These are phyloP conservation scores for Potentilla sterilis DNA, from an alignment of 306 rosid species.

Conservation along the genomic window DNA sequence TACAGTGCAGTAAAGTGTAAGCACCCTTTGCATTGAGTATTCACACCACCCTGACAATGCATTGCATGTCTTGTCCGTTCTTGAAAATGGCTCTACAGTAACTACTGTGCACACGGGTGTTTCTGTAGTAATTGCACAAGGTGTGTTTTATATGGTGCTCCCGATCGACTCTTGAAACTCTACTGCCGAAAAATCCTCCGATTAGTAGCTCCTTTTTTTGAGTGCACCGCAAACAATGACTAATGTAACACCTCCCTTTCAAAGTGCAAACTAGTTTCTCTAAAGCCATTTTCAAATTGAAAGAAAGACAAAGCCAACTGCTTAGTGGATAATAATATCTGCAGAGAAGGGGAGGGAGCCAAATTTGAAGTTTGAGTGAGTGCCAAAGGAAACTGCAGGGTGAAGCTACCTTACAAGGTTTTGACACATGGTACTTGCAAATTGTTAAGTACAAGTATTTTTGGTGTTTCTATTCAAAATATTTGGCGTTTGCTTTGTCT, in stretches of 20 bases:
- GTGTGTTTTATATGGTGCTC: neutral
- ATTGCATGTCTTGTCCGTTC: slow-evolving; percentile 59
- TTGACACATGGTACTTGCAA: neutral
- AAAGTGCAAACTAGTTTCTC: neutral
- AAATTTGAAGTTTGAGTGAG: neutral
- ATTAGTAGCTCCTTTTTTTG: no score
- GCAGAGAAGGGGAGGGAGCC: neutral
- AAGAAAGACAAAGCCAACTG: neutral
- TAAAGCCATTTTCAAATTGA: neutral
- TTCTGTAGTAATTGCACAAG: neutral
- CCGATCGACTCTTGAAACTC: no score
- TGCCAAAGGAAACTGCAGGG: neutral
- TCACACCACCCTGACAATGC: slow-evolving; percentile 40
- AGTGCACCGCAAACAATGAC: neutral
- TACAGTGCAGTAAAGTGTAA: neutral
- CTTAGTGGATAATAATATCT: neutral
- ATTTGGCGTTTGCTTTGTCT: slow-evolving; percentile 10
- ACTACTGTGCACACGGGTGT: neutral
- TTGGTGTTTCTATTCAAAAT: neutral
- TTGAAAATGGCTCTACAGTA: slow-evolving; percentile 42
- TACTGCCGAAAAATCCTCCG: neutral
- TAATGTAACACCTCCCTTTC: neutral
- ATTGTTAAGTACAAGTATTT: neutral
- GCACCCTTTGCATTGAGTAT: slow-evolving; percentile 20
- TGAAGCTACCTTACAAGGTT: neutral